Conservation (phyloP, 352 stramenopile species). For the Thalassiosira mediterranea region DNA sequence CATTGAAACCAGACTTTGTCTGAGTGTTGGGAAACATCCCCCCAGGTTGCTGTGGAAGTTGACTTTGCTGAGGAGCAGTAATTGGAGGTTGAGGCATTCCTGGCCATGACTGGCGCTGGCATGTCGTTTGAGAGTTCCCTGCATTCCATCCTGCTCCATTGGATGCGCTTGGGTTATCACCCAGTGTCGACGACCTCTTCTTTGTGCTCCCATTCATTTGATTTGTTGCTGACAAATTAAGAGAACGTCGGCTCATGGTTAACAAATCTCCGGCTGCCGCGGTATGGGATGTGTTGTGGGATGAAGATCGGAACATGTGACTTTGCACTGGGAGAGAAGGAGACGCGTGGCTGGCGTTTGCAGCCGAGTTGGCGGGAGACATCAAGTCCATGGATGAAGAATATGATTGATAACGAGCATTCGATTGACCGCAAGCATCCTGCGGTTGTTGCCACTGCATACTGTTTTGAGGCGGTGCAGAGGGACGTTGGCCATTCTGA, state of each 20-base stretch:
- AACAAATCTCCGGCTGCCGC: conserved; percentile 48
- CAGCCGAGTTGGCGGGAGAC: neutral
- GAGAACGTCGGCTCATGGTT: conserved; percentile 40
- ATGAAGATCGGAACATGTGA: conserved; percentile 51
- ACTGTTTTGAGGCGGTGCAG: neutral
- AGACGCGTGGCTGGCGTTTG: neutral
- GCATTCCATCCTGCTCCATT: no score
- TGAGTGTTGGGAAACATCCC: no score
- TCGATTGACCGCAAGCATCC: conserved; percentile 4
- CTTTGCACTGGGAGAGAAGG: neutral
- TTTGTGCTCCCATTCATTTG: conserved; percentile 11
- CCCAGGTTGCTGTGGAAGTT: no score
- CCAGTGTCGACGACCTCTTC: conserved; percentile 27
- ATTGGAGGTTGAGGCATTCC: no score
- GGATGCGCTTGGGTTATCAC: conserved; percentile 11
- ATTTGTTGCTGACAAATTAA: conserved; percentile 4
- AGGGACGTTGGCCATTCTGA: neutral
- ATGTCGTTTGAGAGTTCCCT: no score
- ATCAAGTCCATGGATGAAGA: conserved; percentile 50
- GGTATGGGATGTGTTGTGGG: conserved; percentile 48
- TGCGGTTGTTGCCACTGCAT: conserved; percentile 9
- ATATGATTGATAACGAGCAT: no score
- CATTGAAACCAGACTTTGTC: no score
- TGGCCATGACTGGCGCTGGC: no score
- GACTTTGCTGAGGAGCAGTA: no score